Base-by-base conservation (phyloP, 306 rosid genomes). In the Ceratonia siliqua region DNA sequence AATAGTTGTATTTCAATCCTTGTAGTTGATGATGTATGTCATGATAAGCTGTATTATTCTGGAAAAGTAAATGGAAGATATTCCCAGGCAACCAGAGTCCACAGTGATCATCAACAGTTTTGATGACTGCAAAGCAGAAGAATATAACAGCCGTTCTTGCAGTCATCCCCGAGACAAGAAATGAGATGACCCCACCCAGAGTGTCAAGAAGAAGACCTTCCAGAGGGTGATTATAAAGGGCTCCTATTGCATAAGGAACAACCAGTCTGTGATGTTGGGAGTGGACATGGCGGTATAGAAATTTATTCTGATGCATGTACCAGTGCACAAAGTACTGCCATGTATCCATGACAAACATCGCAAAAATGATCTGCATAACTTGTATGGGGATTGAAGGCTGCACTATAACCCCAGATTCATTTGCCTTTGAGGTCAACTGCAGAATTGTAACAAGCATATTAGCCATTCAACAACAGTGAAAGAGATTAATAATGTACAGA, bases 291-390 rank as follows among this genome's bases (percentile, higher is more conserved):
- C 88, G 89, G 64, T 90, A 93, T 78, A 93, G 39, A 64, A 89
- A 90, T 72, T 93, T 93, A 90, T 90, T 93, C 77, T 93, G 93
- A 82, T 93, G 96, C 97, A 93, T 86, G 82, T 87, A 93, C 3
- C 97, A 80, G 45, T 93, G 98, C 78, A 91, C 97, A 68, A 91
- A 90, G 85, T 90, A 93, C 78, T 93, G 98, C 96, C 98, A 93
- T 14, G 98, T 81, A 70, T 93, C 98, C 90, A 93, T 84, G 25
- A 91, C 89, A 56, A 93, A 42, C 98, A 93, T 90, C 4, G 96
- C 98, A 30, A 87, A 76, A 48, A 86, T 20, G 80, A 93, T 80
- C 85, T 93, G 97, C 68, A 82, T 25, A 59, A 68, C 59, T 85
- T 90, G 92, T 36, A 65, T 58, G 2, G 79, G 68, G 42, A 86